These are phyloP conservation scores for Immersiella caudata DNA, from an alignment of 495 filamentous ascomycete genomes.

Conservation along the genomic window DNA sequence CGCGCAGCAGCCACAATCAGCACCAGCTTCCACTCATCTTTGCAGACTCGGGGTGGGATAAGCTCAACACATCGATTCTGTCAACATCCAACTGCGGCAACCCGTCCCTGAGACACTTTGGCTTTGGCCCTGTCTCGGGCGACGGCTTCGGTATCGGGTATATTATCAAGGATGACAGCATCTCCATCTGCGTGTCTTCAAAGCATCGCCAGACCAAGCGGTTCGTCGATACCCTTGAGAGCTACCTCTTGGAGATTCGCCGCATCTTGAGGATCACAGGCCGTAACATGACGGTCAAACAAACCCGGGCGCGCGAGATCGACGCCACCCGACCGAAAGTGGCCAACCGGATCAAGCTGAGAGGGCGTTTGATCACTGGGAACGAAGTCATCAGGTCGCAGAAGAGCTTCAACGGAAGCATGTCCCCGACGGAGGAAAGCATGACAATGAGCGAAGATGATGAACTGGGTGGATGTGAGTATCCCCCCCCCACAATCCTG, in stretches of 20 bases:
- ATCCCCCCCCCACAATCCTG: conserved; percentile 1
- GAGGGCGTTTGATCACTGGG: conserved; percentile 61
- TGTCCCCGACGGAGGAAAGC: conserved; percentile 58
- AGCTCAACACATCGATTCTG: conserved; percentile 89
- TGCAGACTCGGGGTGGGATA: conserved; percentile 88
- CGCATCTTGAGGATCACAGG: conserved; percentile 70
- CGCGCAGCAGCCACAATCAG: conserved; percentile 34
- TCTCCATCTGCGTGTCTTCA: conserved; percentile 87
- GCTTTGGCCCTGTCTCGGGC: conserved; percentile 90
- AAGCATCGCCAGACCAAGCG: conserved; percentile 93
- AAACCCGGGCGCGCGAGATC: conserved; percentile 48
- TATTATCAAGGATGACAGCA: conserved; percentile 95
- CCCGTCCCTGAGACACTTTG: conserved; percentile 93
- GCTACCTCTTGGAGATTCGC: conserved; percentile 86
- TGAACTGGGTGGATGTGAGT: conserved; percentile 90
- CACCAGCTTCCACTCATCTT: conserved; percentile 75
- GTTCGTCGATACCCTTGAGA: conserved; percentile 85
- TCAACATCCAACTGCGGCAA: conserved; percentile 99
- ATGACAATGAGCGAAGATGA: conserved; percentile 79
- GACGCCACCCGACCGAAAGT: conserved; percentile 34
- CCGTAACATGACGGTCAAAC: conserved; percentile 43
- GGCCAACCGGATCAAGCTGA: conserved; percentile 48
- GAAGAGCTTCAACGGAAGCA: conserved; percentile 43
- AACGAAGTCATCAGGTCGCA: conserved; percentile 44
- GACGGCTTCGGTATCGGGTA: conserved; percentile 98